Base-by-base conservation (phyloP, 2,329 filamentous ascomycete species). In the Aspergillus tamarii region DNA sequence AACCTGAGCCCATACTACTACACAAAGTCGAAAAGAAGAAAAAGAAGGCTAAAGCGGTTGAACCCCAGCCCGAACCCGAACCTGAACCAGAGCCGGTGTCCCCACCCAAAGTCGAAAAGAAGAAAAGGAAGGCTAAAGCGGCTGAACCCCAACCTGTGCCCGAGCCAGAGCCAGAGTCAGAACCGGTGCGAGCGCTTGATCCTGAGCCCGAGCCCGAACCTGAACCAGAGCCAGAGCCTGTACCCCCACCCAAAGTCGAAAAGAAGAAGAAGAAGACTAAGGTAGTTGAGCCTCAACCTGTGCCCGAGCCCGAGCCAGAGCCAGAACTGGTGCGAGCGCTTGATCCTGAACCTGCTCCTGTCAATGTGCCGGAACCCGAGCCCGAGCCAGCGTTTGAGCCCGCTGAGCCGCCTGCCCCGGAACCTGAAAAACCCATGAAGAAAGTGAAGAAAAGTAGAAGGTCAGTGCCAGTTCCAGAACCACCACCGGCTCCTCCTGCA, bases 401-500 rank as follows among this genome's bases (percentile, higher is more conserved):
- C 28, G 56, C 66, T 46, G 69, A 80, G 77, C 67, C 67, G 34
- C 63, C 67, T 14, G 66, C 63, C n/a, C 66, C 67, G 11, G 63
- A 69, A 23, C 70, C 74, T 32, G 66, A 72, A 55, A 69, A 78
- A 70, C 59, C 65, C 63, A 70, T 68, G n/a, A 74, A 69, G 61
- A 78, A 74, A 70, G 75, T 74, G 52, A 80, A 79, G 66, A 78
- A 74, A 61, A 70, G 50, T 34, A 68, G 65, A 57, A 67, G 54
- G 36, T 21, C 50, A 56, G 55, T 63, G 21, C 46, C 74, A 4
- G 80, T 82, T 6, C 81, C 82, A 26, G 84, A 86, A 57, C 46
- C 16, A n/a, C 48, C 48, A n/a, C 28, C 48, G 16, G 79, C 77
- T 46, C 83, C 84, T 36, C 74, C 81, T 54, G 81, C 84, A 9